phyloP scores from a whole-genome alignment of 805 yeast genomes.

The Scheffersomyces ergatensis region DNA sequence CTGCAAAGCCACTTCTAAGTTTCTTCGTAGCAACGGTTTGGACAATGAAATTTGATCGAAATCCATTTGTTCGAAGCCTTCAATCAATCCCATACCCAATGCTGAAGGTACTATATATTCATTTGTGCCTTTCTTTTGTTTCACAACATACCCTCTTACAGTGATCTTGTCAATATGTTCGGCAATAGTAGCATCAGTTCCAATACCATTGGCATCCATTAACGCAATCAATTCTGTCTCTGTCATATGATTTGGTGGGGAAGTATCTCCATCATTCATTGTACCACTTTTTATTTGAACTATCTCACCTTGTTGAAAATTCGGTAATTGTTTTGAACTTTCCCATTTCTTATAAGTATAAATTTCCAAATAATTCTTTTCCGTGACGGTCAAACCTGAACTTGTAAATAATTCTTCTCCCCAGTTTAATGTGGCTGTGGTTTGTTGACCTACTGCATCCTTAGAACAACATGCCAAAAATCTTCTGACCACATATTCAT shows the following conservation, averaged over 20 bases:
- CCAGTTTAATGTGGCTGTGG: conserved; percentile 69
- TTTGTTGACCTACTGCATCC: conserved; percentile 79
- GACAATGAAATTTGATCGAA: conserved; percentile 61
- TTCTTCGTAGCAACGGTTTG: conserved; percentile 82
- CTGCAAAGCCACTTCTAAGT: conserved; percentile 65
- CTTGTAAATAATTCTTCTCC: conserved; percentile 71
- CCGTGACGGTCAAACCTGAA: conserved; percentile 71
- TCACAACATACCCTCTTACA: conserved; percentile 62
- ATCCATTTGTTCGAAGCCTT: conserved; percentile 80
- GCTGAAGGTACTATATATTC: conserved; percentile 69
- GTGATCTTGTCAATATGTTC: conserved; percentile 88
- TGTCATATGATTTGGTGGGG: conserved; percentile 80
- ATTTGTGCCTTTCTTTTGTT: conserved; percentile 33
- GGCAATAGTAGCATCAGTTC: conserved; percentile 98
- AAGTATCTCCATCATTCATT: conserved; percentile 70
- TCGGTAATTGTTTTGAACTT: conserved; percentile 61
- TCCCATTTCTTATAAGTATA: conserved; percentile 82
- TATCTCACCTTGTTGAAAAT: conserved; percentile 53
- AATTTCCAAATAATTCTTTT: conserved; percentile 75
- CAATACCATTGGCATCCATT: conserved; percentile 97
- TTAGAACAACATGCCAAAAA: conserved; percentile 89
- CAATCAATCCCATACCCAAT: conserved; percentile 82
- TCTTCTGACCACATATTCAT: conserved; percentile 81
- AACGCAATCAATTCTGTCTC: conserved; percentile 88
- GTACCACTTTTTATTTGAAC: conserved; percentile 56